Evolutionary conservation across 495 filamentous ascomycete genomes (phyloP), one percentile per base, ranked within the genome.

Genomic region (Penicillium coprophilum): DNA sequence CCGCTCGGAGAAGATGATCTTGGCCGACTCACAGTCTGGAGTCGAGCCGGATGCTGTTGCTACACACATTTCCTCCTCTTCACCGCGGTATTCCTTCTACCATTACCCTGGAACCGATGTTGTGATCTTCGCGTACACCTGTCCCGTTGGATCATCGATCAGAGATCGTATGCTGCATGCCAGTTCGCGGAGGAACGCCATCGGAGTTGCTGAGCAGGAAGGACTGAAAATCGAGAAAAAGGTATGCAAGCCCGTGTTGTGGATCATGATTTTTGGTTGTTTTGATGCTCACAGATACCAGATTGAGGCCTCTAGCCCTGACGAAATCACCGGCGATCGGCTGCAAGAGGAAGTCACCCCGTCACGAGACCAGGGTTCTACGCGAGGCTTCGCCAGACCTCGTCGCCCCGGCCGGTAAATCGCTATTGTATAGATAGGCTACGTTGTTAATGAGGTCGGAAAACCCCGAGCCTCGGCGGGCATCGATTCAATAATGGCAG

Each of bases 91-190:
- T 72, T 90, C 89, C 6, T 96, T 96, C 75, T 98, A 91, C 78
- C 83, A 86, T 46, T 90, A 88, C 66, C 70, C 71, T 36, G 75
- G 82, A 52, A 81, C 81, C 48, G 81, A 84, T 6, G 80, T 85
- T 6, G 80, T 97, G 31, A 79, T 97, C 28, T 98, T 97, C 77
- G 86, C 97, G 65, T 97, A 96, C 72, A 96, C 92, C 7, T 97
- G 93, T 65, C 94, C 94, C 4, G 78, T 81, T 3, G 83, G 74
- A 4, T 84, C 85, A 0, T 89, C 88, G 61, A 89, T 97, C 75
- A 96, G 91, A 73, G 90, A 91, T 69, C 85, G 91, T 49, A 98
- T 98, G 94, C 75, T 97, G 60, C 96, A 97, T 70, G 91, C 95
- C 31, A 85, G 90, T 32, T 89, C 89, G 61, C 89, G 90, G 66